Evolutionary conservation across 2,329 filamentous ascomycete species (phyloP).

Genomic region (Penicillium sp.): DNA sequence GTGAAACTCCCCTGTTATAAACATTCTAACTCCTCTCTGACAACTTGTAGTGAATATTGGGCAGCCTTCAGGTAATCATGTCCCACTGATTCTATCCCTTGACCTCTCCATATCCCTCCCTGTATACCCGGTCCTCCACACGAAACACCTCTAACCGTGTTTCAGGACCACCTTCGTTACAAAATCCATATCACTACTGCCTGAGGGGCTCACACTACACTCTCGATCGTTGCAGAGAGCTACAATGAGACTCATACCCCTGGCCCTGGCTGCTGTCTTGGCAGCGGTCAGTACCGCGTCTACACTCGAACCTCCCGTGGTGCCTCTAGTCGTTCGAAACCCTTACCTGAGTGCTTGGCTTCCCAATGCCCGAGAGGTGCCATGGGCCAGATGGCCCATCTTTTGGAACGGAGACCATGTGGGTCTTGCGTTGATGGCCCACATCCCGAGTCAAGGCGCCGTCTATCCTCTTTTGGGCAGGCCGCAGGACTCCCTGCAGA

Average conservation of each 20-base stretch:
- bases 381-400: constrained; percentile 85
- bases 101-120: neutral
- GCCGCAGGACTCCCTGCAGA: constrained; percentile 62
- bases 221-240: constrained; percentile 7
- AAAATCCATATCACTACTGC: constrained; percentile 3
- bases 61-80: constrained; percentile 7
- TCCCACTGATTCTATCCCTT: constrained; percentile 9
- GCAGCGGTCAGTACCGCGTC: constrained; percentile 51
- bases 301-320: constrained; percentile 61
- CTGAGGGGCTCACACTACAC: neutral
- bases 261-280: constrained; percentile 37
- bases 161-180: constrained; percentile 9
- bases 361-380: constrained; percentile 68
- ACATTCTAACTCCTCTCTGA: neutral
- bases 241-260: constrained; percentile 35
- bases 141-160: neutral
- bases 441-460: constrained; percentile 59
- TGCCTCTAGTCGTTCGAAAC: constrained; percentile 73
- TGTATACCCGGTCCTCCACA: neutral
- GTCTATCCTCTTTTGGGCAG: constrained; percentile 67
- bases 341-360: constrained; percentile 80
- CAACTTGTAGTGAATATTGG: neutral
- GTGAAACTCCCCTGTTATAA: neutral
- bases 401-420: constrained; percentile 75
- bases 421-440: constrained; percentile 64